A percentile compares a stretch with the other conserved stretches of the same genome.
Conservation (phyloP, 2,329 filamentous ascomycete species). For the Ophiostoma novo-ulmi region DNA sequence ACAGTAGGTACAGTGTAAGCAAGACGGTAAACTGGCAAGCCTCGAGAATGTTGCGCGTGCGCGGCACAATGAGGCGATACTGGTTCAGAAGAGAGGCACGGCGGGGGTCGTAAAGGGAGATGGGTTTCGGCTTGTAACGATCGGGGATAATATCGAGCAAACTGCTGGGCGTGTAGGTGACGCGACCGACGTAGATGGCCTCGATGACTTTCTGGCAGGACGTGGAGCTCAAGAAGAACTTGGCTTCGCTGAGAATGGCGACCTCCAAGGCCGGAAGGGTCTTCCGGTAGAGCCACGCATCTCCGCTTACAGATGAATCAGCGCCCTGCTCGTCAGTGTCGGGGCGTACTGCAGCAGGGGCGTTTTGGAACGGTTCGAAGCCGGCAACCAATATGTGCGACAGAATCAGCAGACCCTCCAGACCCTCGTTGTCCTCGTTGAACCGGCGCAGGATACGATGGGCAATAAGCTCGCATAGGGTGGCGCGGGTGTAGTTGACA, state of each 20-base stretch:
- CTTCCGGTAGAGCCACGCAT: constrained; percentile 46
- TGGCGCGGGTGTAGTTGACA: constrained; percentile 71
- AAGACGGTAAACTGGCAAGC: constrained; percentile 67
- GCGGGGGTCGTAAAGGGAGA: constrained; percentile 72
- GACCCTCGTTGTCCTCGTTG: constrained; percentile 69
- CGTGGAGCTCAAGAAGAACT: constrained; percentile 68
- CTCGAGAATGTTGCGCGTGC: constrained; percentile 71
- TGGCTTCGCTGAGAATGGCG: constrained; percentile 77
- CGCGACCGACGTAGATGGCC: constrained; percentile 73
- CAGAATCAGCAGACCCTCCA: constrained; percentile 64
- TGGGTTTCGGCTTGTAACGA: constrained; percentile 77
- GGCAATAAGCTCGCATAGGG: constrained; percentile 74
- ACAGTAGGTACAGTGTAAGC: constrained; percentile 61
- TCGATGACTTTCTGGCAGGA: constrained; percentile 77
- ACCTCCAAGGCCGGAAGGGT: constrained; percentile 75
- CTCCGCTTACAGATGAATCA: constrained; percentile 33
- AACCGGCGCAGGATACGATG: constrained; percentile 72
- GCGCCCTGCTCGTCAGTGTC: constrained; percentile 42
- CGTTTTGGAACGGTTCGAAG: constrained; percentile 81
- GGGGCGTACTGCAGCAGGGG: constrained; percentile 60
- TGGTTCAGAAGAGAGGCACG: constrained; percentile 74
- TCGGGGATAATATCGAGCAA: constrained; percentile 82
- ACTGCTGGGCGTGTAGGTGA: constrained; percentile 76
- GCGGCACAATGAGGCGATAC: constrained; percentile 76
- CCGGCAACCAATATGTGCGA: constrained; percentile 76